A percentile compares a stretch with the other conserved stretches of the same genome.
phyloP scores from a whole-genome alignment of 2,329 filamentous ascomycete species.

The Daldinia sp. region DNA sequence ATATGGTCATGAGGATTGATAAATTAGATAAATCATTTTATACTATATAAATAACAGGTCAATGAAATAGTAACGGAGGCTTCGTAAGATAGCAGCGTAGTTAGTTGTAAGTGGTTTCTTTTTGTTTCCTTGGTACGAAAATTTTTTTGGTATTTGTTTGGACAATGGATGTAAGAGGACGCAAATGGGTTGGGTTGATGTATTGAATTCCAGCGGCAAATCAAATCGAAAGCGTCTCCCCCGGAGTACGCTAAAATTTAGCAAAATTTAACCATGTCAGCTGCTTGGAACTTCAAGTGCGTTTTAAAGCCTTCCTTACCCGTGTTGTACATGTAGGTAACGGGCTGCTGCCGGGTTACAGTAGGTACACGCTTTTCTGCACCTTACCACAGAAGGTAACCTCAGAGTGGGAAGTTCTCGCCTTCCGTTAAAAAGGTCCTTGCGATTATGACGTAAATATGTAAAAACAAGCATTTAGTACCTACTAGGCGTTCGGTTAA shows the following conservation, averaged over 20 bases:
- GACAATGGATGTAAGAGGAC: constrained; percentile 16
- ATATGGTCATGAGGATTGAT: constrained; percentile 19
- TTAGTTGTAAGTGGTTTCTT: constrained; percentile 1
- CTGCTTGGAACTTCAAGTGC: background rate
- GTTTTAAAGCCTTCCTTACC: background rate
- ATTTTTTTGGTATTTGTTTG: constrained; percentile 8
- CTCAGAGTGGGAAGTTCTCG: background rate
- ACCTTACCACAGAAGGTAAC: background rate
- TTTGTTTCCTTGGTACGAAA: background rate
- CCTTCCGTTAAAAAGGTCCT: background rate
- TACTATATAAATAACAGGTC: constrained; percentile 9
- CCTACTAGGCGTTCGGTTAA: background rate
- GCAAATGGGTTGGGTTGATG: background rate
- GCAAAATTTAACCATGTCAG: background rate
- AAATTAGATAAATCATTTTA: constrained; percentile 14
- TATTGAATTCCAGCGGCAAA: constrained; percentile 7
- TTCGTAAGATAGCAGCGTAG: constrained; percentile 1
- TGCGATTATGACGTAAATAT: background rate
- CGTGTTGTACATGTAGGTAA: background rate
- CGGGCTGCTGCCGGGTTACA: too few relatives aligned
- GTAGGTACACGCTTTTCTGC: too few relatives aligned
- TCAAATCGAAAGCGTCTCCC: constrained; percentile 12
- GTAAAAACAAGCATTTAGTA: background rate
- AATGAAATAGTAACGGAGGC: background rate
- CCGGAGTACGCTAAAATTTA: constrained; percentile 24